phyloP scores from a whole-genome alignment of 1,284 basidiomycete species.

The Sporisorium scitamineum region DNA sequence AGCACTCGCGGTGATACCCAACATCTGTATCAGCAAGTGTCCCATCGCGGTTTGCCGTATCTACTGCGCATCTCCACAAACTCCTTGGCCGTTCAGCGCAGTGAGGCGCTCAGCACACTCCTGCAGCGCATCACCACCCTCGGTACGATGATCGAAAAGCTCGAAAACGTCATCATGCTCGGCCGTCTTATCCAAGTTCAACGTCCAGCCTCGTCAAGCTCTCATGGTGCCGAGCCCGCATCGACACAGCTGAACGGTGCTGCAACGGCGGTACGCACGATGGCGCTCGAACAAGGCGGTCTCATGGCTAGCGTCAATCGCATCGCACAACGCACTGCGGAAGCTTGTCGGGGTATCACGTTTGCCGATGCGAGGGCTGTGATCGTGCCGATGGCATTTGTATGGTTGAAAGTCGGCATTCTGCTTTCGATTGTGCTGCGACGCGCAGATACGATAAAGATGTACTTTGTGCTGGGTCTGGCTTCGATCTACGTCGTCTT shows the following conservation, averaged over 20 bases:
- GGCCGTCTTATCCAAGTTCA: constrained; percentile 15
- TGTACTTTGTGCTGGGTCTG: constrained; percentile 40
- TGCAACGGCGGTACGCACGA: not conserved
- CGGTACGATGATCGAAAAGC: constrained; percentile 26
- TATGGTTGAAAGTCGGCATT: constrained; percentile 52
- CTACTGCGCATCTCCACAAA: constrained; percentile 35
- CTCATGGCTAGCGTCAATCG: not conserved
- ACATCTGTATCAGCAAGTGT: constrained; percentile 42
- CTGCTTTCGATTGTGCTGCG: constrained; percentile 52
- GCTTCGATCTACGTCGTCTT: constrained; percentile 41
- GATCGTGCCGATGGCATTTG: constrained; percentile 45
- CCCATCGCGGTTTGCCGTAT: constrained; percentile 47
- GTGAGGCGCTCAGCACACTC: constrained; percentile 28
- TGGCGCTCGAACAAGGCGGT: constrained; percentile 16
- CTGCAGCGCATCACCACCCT: constrained; percentile 31
- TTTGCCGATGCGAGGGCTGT: constrained; percentile 32
- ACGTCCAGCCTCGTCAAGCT: not conserved
- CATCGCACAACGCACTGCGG: not conserved
- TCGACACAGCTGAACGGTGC: not conserved
- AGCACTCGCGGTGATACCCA: not conserved
- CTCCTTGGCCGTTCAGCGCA: constrained; percentile 28
- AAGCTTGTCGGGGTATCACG: constrained; percentile 17
- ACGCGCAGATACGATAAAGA: constrained; percentile 41
- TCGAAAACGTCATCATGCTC: constrained; percentile 38
- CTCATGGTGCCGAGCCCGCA: not conserved